A percentile compares a stretch with the other conserved stretches of the same genome.
phyloP scores from a whole-genome alignment of 495 filamentous ascomycete genomes.

The Glutinoglossum americanum region DNA sequence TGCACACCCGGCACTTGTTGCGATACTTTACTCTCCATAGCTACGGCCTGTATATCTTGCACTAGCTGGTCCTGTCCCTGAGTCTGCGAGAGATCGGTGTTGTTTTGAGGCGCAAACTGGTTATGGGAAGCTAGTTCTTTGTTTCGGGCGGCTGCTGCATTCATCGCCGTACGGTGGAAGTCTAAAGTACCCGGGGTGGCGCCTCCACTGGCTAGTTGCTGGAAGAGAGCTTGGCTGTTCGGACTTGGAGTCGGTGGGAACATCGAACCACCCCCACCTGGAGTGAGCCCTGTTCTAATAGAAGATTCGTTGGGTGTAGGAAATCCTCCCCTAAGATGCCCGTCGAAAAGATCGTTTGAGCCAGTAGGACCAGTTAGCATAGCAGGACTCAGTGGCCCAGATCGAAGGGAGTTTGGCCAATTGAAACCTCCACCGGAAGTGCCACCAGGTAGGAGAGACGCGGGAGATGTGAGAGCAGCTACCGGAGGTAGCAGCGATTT shows the following conservation, averaged over 20 bases:
- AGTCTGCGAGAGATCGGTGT: slow-evolving; percentile 6
- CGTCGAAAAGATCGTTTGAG: slow-evolving; percentile 58
- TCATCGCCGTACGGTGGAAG: slow-evolving; percentile 84
- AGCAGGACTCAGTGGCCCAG: slow-evolving; percentile 85
- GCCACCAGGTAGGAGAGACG: slow-evolving; percentile 48
- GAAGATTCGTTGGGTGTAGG: slow-evolving; percentile 97
- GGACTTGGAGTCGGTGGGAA: slow-evolving; percentile 73
- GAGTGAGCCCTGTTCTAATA: slow-evolving; percentile 75
- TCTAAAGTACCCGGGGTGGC: slow-evolving; percentile 80
- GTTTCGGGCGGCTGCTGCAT: slow-evolving; percentile 40
- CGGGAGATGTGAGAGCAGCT: slow-evolving; percentile 78
- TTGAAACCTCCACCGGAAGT: slow-evolving; percentile 40
- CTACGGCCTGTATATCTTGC: slow-evolving; percentile 9
- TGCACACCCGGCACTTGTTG: slow-evolving; percentile 16
- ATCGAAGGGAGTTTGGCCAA: slow-evolving; percentile 74
- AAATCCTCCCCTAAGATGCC: slow-evolving; percentile 63
- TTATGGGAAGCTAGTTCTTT: slow-evolving; percentile 3
- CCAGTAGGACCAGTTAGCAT: slow-evolving; percentile 80
- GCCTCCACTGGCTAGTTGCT: slow-evolving; percentile 55
- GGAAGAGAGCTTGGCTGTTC: slow-evolving; percentile 59
- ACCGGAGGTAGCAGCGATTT: slow-evolving; percentile 81
- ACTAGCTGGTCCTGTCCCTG: slow-evolving; percentile 19
- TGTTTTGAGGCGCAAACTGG: neutral
- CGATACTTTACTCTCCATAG: slow-evolving; percentile 27
- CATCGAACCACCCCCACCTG: slow-evolving; percentile 92